Conservation (phyloP, 371 early-diverging fungal genomes). For the Rhizomucor miehei region DNA sequence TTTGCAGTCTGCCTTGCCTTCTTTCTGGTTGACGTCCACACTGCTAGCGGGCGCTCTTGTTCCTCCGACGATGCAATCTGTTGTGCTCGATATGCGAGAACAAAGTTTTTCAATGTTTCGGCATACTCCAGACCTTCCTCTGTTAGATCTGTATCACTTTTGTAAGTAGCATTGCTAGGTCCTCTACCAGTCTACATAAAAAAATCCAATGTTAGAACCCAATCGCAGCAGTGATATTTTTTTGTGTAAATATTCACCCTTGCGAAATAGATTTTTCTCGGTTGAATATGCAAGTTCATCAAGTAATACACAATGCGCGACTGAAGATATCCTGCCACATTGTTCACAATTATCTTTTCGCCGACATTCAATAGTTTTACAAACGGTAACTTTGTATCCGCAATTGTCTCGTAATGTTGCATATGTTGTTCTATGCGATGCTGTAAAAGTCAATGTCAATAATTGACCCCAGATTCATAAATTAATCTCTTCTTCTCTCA, state of each 20-base stretch:
- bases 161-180: slow-evolving; percentile 35
- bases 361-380: slow-evolving; percentile 93
- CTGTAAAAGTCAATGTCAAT: slow-evolving; percentile 21
- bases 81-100: slow-evolving; percentile 43
- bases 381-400: slow-evolving; percentile 58
- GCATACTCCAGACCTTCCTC: slow-evolving; percentile 60
- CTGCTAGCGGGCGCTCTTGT: slow-evolving; percentile 33
- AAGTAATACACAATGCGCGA: slow-evolving; percentile 92
- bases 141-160: slow-evolving; percentile 53
- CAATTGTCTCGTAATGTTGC: slow-evolving; percentile 79
- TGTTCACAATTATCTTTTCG: slow-evolving; percentile 83
- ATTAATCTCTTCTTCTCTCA: slow-evolving; percentile 10
- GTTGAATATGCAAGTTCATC: slow-evolving; percentile 96
- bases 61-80: slow-evolving; percentile 21
- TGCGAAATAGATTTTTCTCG: slow-evolving; percentile 91
- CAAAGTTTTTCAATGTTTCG: slow-evolving; percentile 54
- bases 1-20: slow-evolving; percentile 68
- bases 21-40: slow-evolving; percentile 77
- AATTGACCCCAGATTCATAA: too few relatives aligned
- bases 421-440: slow-evolving; percentile 80
- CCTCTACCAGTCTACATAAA: slow-evolving; percentile 51
- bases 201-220: too few relatives aligned
- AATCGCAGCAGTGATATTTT: too few relatives aligned
- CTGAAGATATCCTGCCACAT: slow-evolving; percentile 77
- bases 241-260: slow-evolving; percentile 52